Base-by-base conservation (phyloP, 306 rosid genomes). In the Trifolium fragiferum region DNA sequence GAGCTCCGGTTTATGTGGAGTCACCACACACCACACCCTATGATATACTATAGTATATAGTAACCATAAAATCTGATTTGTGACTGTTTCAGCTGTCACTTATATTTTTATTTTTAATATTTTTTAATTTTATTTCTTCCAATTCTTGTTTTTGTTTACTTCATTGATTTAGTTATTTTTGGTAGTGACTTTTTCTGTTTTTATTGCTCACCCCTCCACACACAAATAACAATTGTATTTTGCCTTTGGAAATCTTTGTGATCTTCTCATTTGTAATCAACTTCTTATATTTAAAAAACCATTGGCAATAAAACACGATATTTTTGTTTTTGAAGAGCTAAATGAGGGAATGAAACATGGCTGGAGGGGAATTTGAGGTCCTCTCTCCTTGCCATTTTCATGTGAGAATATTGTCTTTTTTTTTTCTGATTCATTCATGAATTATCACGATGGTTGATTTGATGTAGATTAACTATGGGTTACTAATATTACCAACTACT, bases 281-380 rank as follows among this genome's bases (percentile, higher is more conserved):
- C 35, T 70, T 70, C 64, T 33, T 13, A 12, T 70, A n/a, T 50
- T 32, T 10, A 49, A 37, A 53, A 35, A 54, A 7, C 4, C 23
- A 19, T 53, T 18, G 30, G 37, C 21, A 53, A 25, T 18, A 19
- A 53, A 53, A 33, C 58, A 27, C 32, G 4, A 27, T 27, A 27
- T 27, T 27, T 27, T 27, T 27, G 32, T 27, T 27, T 27, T 27
- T 27, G 2, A 27, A 27, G 2, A 27, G 32, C 32, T 27, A 27
- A 27, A 27, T 27, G 32, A 27, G 32, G 32, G 32, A 27, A 27
- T 27, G 32, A 27, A 27, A 27, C 60, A 19, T 49, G 49, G 63
- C 23, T 69, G 46, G 33, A 40, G 75, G 64, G 49, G 19, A 11
- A 46, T 70, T 70, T 21, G 43, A 70, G 33, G 75, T 72, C 47